phyloP scores from a whole-genome alignment of 768 basidiomycete genomes.

The Dioszegia aurantiaca region DNA sequence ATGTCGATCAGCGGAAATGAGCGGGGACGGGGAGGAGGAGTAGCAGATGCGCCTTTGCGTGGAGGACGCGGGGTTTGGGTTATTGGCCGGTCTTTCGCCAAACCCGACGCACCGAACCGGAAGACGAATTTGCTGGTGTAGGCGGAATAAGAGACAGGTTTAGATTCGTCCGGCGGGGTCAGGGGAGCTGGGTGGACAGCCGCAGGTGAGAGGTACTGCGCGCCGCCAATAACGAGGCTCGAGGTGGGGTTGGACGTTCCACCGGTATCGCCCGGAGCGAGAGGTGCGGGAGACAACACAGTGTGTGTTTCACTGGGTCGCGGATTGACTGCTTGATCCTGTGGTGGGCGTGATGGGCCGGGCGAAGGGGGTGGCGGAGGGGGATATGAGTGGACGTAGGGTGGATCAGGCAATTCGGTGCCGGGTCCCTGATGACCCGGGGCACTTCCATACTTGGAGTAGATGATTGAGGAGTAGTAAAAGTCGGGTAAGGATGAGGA shows the following conservation, averaged over 20 bases:
- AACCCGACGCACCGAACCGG: conserved; percentile 79
- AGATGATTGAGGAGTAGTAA: neutral
- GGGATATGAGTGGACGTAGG: conserved; percentile 1
- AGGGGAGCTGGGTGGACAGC: neutral
- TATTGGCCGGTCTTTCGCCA: conserved; percentile 63
- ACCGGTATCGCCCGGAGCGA: conserved; percentile 14
- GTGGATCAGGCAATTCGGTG: too few relatives aligned
- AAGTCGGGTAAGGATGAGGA: neutral
- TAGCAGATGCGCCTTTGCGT: conserved; percentile 31
- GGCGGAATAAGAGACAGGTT: neutral
- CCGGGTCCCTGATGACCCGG: too few relatives aligned
- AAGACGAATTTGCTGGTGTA: conserved; percentile 51
- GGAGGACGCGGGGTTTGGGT: conserved; percentile 15
- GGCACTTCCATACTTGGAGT: too few relatives aligned
- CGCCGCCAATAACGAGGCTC: neutral
- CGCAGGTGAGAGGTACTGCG: conserved; percentile 11
- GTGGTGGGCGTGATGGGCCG: conserved; percentile 7
- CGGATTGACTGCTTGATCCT: conserved; percentile 6
- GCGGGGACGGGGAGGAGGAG: conserved; percentile 32
- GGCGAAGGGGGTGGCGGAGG: conserved; percentile 21
- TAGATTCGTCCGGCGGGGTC: neutral
- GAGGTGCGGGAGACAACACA: conserved; percentile 20
- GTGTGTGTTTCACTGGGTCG: conserved; percentile 26
- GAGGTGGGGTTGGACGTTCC: neutral
- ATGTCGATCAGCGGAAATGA: conserved; percentile 46